A percentile compares a stretch with the other conserved stretches of the same genome.
Evolutionary conservation across 768 basidiomycete genomes (phyloP).

Genomic region (Pleurotus eryngii): DNA sequence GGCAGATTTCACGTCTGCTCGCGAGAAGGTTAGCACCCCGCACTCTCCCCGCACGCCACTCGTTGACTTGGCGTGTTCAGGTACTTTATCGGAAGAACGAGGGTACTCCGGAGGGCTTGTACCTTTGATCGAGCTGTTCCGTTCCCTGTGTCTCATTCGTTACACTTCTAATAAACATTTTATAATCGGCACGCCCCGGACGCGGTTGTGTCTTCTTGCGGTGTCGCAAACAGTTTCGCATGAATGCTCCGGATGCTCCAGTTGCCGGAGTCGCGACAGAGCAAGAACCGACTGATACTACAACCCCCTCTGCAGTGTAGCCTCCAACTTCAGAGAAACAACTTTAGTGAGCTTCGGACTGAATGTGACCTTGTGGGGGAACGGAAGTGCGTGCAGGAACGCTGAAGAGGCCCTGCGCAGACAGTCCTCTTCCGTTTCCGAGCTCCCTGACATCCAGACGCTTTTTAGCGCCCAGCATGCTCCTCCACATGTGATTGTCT

Average conservation of each 20-base stretch:
- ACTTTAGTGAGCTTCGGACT: too few species aligned
- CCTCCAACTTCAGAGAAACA: too few species aligned
- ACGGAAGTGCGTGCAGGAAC: too few species aligned
- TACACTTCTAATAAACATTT: not conserved
- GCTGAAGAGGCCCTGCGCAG: too few species aligned
- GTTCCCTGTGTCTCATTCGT: not conserved
- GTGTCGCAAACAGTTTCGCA: not conserved
- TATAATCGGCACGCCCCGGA: not conserved
- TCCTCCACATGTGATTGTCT: not conserved
- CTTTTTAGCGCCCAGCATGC: not conserved
- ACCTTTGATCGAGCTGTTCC: slow-evolving; percentile 45
- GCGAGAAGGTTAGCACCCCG: slow-evolving; percentile 75
- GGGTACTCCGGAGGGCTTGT: slow-evolving; percentile 87
- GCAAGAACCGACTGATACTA: not conserved
- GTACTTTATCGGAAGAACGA: slow-evolving; percentile 97
- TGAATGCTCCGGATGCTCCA: not conserved
- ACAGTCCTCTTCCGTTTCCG: not conserved
- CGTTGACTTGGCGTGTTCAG: slow-evolving; percentile 29
- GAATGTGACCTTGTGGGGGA: too few species aligned
- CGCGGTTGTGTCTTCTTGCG: not conserved
- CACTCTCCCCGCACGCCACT: not conserved
- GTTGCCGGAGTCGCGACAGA: not conserved
- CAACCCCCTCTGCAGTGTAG: too few species aligned
- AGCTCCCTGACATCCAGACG: not conserved
- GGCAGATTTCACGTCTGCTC: slow-evolving; percentile 82